Base-by-base conservation (phyloP, 192 early-diverging fungal species). In the Phycomyces blakesleeanus region DNA sequence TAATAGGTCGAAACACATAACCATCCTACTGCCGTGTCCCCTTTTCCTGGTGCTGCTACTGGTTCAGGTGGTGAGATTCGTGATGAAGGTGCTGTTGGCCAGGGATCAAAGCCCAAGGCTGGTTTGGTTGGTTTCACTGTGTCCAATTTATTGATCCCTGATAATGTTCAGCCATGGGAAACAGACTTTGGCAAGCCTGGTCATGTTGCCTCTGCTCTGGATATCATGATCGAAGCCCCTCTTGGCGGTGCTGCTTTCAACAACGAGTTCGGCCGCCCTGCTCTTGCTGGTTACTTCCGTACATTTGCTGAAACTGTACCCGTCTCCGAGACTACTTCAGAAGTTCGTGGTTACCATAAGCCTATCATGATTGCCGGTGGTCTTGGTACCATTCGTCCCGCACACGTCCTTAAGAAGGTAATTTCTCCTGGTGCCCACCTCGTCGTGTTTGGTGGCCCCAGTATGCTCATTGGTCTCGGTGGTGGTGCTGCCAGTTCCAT, bases 281-380 rank as follows among this genome's bases (percentile, higher is more conserved):
- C 87, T 26, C 80, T 99, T 54, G 85, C 90, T 25, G 98, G 98
- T 26, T 99, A 93, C 81, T 99, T 99, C 87, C 89, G 98, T 72
- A 98, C 96, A 0, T 93, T 91, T 78, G 79, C 86, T 58, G 83
- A 85, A 68, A 67, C 81, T 1, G 69, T 82, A 0, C 86, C 87
- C 25, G 78, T 75, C 57, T 64, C 75, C 27, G 77, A 80, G 29
- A 67, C 73, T 27, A 67, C 64, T 55, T 64, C 61, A 47, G 95
- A 95, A 72, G 69, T 91, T 63, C 88, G 96, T 57, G 97, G 97
- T 8, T 99, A 94, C 80, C 96, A 98, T 78, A 99, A 99, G 78
- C 97, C 97, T 16, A 98, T 99, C 64, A 99, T 98, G 97, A 86
- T 99, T 63, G 96, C 97, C 16, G 97, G 97, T 67, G 97, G 97